phyloP scores from a whole-genome alignment of 164 flowering plant species.

The Vitis cinerea region DNA sequence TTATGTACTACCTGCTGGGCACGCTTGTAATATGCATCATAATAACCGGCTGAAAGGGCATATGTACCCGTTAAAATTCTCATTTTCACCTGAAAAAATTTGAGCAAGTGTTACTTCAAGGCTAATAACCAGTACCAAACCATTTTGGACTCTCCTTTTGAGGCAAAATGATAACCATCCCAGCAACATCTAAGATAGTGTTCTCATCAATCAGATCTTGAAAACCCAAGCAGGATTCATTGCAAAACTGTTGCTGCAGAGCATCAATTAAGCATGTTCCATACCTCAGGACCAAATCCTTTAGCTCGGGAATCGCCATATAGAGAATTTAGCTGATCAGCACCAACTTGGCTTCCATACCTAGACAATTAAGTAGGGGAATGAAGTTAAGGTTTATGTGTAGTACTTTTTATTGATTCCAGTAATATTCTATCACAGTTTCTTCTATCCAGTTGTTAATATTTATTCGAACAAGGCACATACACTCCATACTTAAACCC shows the following conservation, averaged over 20 bases:
- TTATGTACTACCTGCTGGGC: slow-evolving; percentile 78
- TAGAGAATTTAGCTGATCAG: slow-evolving; percentile 69
- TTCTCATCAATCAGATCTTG: no score
- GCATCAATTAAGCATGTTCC: neutral
- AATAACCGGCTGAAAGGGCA: slow-evolving; percentile 98
- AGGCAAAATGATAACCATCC: no score
- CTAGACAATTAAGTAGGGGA: slow-evolving; percentile 28
- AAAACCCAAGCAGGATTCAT: no score
- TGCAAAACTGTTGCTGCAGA: no score
- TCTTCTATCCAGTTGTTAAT: no score
- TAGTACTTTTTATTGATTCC: neutral
- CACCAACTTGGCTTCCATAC: slow-evolving; percentile 79
- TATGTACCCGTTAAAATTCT: slow-evolving; percentile 96
- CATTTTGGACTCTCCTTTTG: neutral
- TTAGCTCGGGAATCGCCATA: slow-evolving; percentile 81
- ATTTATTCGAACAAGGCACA: no score
- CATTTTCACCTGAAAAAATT: slow-evolving; percentile 74
- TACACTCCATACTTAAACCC: no score
- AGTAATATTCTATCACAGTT: no score
- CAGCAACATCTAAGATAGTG: no score
- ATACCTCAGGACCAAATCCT: slow-evolving; percentile 95
- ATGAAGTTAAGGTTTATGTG: neutral
- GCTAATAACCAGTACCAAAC: neutral
- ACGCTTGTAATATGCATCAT: slow-evolving; percentile 98
- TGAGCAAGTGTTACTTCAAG: neutral